Evolutionary conservation across 1,284 basidiomycete species (phyloP).

Genomic region (Sanguinoderma infundibulare): DNA sequence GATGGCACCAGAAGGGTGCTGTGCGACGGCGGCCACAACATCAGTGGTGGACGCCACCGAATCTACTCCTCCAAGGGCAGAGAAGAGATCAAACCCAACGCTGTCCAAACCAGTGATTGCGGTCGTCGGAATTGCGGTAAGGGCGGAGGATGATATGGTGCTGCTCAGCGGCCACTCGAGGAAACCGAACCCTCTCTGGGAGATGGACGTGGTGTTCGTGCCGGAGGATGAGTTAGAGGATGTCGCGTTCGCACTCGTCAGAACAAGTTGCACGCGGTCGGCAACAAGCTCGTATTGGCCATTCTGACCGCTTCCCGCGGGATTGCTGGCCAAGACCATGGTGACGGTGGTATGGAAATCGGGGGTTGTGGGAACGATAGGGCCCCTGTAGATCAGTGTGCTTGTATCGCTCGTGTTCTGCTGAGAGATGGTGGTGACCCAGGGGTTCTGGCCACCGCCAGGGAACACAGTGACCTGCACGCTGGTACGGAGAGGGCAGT

Average conservation of each 20-base stretch:
- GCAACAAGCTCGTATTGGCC: constrained; percentile 83
- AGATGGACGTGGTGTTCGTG: constrained; percentile 36
- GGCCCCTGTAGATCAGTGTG: constrained; percentile 79
- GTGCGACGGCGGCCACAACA: constrained; percentile 60
- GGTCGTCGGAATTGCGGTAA: constrained; percentile 63
- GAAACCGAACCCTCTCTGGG: constrained; percentile 68
- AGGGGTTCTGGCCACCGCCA: constrained; percentile 65
- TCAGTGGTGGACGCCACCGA: constrained; percentile 39
- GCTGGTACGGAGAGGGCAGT: constrained; percentile 82
- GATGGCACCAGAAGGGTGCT: constrained; percentile 65
- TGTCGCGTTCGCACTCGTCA: constrained; percentile 63
- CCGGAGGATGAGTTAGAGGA: constrained; percentile 34
- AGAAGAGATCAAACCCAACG: constrained; percentile 64
- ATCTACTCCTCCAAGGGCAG: constrained; percentile 52
- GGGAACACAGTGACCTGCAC: constrained; percentile 88
- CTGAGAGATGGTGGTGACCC: constrained; percentile 75
- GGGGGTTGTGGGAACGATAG: constrained; percentile 74
- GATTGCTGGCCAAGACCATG: constrained; percentile 67
- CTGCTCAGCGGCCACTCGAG: constrained; percentile 76
- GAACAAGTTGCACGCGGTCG: constrained; percentile 74
- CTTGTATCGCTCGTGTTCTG: constrained; percentile 68
- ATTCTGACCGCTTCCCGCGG: constrained; percentile 61
- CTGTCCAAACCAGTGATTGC: constrained; percentile 75
- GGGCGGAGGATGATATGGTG: constrained; percentile 43
- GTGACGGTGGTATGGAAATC: constrained; percentile 78